Evolutionary conservation across 116 monocot species (phyloP).

Genomic region (Cymodocea nodosa): DNA sequence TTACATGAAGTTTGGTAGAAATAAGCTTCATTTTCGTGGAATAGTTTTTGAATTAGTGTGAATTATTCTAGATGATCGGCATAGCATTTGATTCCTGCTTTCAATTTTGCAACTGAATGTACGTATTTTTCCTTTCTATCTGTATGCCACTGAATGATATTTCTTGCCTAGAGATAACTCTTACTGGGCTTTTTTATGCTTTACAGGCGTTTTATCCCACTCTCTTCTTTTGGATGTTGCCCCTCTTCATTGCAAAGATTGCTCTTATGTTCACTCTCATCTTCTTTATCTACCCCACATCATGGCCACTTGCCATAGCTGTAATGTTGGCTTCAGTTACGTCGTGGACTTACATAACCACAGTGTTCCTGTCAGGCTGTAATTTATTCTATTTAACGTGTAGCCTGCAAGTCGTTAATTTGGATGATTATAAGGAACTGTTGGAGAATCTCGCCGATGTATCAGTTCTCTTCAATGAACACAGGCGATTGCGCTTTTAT

Average conservation of each 20-base stretch:
- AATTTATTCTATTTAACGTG: slow-evolving; percentile 63
- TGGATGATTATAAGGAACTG: slow-evolving; percentile 60
- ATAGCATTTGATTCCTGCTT: too few relatives aligned
- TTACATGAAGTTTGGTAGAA: too few relatives aligned
- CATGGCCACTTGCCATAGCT: slow-evolving; percentile 33
- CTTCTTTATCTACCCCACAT: slow-evolving; percentile 21
- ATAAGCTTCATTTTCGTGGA: too few relatives aligned
- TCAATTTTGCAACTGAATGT: too few relatives aligned
- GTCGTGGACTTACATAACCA: slow-evolving; percentile 64
- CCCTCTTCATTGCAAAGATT: slow-evolving; percentile 46
- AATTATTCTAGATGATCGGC: too few relatives aligned
- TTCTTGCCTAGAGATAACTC: too few relatives aligned
- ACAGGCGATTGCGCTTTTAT: slow-evolving; percentile 47
- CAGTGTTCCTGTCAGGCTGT: slow-evolving; percentile 53
- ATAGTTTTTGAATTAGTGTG: too few relatives aligned
- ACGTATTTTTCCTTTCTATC: too few relatives aligned
- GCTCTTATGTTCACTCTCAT: slow-evolving; percentile 38
- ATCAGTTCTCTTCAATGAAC: slow-evolving; percentile 49
- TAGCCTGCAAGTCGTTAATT: slow-evolving; percentile 73
- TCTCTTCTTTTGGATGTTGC: slow-evolving; percentile 53
- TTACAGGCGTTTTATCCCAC: slow-evolving; percentile 46
- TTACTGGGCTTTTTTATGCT: neutral
- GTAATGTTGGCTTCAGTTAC: slow-evolving; percentile 40
- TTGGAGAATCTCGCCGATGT: slow-evolving; percentile 41
- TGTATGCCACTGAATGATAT: too few relatives aligned